Evolutionary conservation across 108 stramenopile species (phyloP), one percentile per base, ranked within the genome.

Genomic region (Cylindrotheca fusiformis): DNA sequence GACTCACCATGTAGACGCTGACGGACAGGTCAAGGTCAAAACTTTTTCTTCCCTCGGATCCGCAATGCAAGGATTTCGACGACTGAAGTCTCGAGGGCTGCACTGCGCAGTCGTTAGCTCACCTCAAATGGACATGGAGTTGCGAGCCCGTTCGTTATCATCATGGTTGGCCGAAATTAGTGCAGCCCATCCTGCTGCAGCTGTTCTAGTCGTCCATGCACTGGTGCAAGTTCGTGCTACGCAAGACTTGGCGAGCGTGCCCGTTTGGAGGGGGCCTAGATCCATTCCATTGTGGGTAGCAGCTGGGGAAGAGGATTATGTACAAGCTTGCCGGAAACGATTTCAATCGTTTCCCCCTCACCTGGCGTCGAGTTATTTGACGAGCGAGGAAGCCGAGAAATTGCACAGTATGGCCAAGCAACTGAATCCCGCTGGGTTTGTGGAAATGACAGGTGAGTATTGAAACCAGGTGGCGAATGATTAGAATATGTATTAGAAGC

Each of bases 11-110:
- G 93, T 94, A 6, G 89, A 94, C 60, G 58, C 84, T 26, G 87
- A 94, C 60, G 93, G 93, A 17, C 89, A 90, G 68, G 89, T 94
- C 28, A 52, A 73, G 8, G 87, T 91, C 22, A 84, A 83, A 27
- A 59, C 33, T 10, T 94, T 75, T 56, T 55, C 68, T 25, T 76
- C 79, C 2, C 44, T 88, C n/a, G 51, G 72, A n/a, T 60, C 72
- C 22, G 89, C 89, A 2, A 72, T 88, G 52, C 69, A 74, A 41
- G 93, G 93, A 28, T 93, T 78, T 64, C 56, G 70, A 27, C 67
- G 81, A 23, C 65, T 94, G 18, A 88, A 90, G 19, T 63, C 70
- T 26, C 59, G 73, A 10, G 93, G 90, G n/a, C 66, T 95, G 72
- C 90, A 88, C 49, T 88, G 87, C 61, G 74, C 87, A 2, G 91